Conservation (phyloP, 768 basidiomycete species). For the Lentinula edodes region DNA sequence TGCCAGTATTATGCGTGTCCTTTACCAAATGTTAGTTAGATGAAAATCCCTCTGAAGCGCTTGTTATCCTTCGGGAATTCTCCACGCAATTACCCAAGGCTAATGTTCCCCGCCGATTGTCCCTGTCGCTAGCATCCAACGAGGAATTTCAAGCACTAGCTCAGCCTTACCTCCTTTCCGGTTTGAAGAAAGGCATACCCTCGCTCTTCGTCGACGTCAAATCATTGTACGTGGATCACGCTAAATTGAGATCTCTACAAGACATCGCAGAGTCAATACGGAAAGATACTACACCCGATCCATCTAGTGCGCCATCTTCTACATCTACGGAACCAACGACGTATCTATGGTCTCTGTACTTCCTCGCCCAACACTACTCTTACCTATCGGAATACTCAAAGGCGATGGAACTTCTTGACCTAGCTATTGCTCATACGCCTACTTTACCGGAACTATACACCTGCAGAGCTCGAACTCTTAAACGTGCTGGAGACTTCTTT, state of each 20-base stretch:
- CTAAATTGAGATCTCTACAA: constrained; percentile 67
- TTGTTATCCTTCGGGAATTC: constrained; percentile 56
- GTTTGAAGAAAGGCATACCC: constrained; percentile 81
- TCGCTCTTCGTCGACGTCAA: constrained; percentile 93
- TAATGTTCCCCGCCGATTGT: constrained; percentile 65
- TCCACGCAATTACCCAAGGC: constrained; percentile 60
- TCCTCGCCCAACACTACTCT: constrained; percentile 86
- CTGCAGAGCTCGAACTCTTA: constrained; percentile 76
- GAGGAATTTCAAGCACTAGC: constrained; percentile 64
- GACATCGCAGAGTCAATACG: constrained; percentile 52
- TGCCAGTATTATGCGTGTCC: not conserved
- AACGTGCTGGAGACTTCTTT: constrained; percentile 75
- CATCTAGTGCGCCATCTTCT: constrained; percentile 15
- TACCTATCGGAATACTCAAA: constrained; percentile 45
- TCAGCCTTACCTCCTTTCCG: constrained; percentile 60
- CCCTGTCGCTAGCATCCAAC: constrained; percentile 60
- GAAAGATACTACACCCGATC: constrained; percentile 26
- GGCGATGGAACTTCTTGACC: constrained; percentile 58
- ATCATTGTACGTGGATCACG: constrained; percentile 60
- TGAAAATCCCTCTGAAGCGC: constrained; percentile 44
- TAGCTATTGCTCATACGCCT: constrained; percentile 80
- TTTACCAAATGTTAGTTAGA: constrained; percentile 20
- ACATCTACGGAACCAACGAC: constrained; percentile 59
- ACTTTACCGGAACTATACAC: constrained; percentile 88
- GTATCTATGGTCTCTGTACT: constrained; percentile 94